Conservation (phyloP, 345 rosid genomes). For the Camelina hispida region DNA sequence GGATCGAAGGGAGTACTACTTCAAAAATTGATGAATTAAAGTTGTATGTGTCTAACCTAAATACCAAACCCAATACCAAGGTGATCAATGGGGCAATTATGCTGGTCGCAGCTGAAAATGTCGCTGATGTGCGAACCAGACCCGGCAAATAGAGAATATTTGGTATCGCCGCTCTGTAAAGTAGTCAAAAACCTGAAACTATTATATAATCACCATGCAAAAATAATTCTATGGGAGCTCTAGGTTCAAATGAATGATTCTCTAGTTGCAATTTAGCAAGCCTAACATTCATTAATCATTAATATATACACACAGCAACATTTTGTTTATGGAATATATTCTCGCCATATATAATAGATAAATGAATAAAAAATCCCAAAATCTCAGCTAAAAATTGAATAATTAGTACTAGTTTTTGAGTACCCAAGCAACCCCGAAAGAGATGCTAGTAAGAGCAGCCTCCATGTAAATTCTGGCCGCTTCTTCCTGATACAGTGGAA, state of each 20-base stretch:
- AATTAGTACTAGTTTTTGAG: background rate
- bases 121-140: conserved; percentile 57
- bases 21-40: background rate
- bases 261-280: background rate
- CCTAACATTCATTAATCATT: background rate
- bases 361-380: background rate
- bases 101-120: conserved; percentile 51
- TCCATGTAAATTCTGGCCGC: conserved; percentile 58
- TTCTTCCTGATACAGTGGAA: conserved; percentile 41
- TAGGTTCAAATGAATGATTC: background rate
- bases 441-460: conserved; percentile 49
- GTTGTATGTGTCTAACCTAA: conserved; percentile 45
- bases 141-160: conserved; percentile 49
- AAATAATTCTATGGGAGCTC: background rate
- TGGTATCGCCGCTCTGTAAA: conserved; percentile 42
- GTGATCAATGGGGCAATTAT: conserved; percentile 60
- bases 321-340: background rate
- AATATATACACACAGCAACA: background rate
- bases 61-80: conserved; percentile 49
- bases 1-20: too few species aligned
- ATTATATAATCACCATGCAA: conserved; percentile 6
- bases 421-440: conserved; percentile 62
- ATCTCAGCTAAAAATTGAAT: background rate
- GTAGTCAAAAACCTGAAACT: background rate
- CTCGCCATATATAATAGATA: background rate